phyloP scores from a whole-genome alignment of 768 basidiomycete species.

The Hypholoma sublateritium region DNA sequence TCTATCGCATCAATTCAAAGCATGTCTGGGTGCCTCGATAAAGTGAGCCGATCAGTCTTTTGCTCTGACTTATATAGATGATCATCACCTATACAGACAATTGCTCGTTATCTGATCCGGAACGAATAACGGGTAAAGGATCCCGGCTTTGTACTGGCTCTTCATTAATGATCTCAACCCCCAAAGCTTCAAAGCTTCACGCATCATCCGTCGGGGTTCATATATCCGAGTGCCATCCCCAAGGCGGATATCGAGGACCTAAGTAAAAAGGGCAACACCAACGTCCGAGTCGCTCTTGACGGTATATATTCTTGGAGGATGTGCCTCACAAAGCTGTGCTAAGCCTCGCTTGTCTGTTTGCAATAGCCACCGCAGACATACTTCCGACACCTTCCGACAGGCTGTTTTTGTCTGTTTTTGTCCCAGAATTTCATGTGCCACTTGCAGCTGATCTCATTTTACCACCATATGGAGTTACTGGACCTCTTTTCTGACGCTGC shows the following conservation, averaged over 20 bases:
- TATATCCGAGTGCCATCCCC: neutral
- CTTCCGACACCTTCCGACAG: neutral
- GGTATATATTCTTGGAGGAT: neutral
- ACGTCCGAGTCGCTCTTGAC: neutral
- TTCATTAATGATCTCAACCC: neutral
- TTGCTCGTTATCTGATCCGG: neutral
- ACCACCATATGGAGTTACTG: neutral
- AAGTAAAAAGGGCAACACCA: neutral
- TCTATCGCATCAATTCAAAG: too few relatives aligned
- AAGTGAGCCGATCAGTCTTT: neutral
- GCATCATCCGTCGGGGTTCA: neutral
- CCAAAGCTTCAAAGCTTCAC: neutral
- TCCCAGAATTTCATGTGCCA: neutral
- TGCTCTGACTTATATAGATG: neutral
- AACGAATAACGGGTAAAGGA: neutral
- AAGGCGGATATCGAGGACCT: neutral
- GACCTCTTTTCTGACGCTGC: neutral
- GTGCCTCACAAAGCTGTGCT: neutral
- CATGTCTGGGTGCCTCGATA: neutral
- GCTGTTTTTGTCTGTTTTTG: neutral
- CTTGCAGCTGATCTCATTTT: neutral
- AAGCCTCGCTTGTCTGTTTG: neutral
- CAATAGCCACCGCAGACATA: neutral
- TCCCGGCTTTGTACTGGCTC: neutral
- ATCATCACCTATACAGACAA: neutral